Base-by-base conservation (phyloP, 192 early-diverging fungal genomes). In the Backusella tarrabulga region DNA sequence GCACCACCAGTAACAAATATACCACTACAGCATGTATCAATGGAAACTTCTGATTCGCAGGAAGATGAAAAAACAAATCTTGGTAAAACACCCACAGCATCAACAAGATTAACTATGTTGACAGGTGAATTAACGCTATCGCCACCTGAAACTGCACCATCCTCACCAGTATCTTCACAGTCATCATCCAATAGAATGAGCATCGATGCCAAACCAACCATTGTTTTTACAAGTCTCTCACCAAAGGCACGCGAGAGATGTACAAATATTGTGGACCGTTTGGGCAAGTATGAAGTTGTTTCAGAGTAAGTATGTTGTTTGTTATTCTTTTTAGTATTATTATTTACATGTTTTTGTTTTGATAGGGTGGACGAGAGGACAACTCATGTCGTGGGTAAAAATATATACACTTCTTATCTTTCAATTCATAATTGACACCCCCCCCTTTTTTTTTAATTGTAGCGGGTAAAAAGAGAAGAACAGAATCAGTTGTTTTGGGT, bases 361-460 rank as follows among this genome's bases (percentile, higher is more conserved):
- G 9, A 14, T 73, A 76, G 79, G 4, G 70, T 80, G 0, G 41
- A 71, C 52, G 75, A 73, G 41, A 50, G 41, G 14, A 80, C 79
- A 5, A 80, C 75, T 17, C 79, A 80, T 73, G 74, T 76, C 26
- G 68, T 80, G 9, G 76, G 76, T 72, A 77, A 66, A 46, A 71
- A 32, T 32, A 34, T n/a, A 54, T 34, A 52, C 26, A n/a, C 17
- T 38, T 44, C 15, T 44, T 44, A 17, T 44, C 42, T 44, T 50
- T 50, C 6, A 19, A n/a, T 19, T n/a, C 17, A 50, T 7, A 50
- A 50, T n/a, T 50, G 15, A 50, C 32, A 3, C 4, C 19, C 6
- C 17, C 0, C 69, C n/a, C n/a, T n/a, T n/a, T 52, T 32, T 29
- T 12, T 34, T 26, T 32, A 4, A 12, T n/a, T n/a, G 29, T 76